Base-by-base conservation (phyloP, 306 rosid genomes). In the Boehmeria nivea region DNA sequence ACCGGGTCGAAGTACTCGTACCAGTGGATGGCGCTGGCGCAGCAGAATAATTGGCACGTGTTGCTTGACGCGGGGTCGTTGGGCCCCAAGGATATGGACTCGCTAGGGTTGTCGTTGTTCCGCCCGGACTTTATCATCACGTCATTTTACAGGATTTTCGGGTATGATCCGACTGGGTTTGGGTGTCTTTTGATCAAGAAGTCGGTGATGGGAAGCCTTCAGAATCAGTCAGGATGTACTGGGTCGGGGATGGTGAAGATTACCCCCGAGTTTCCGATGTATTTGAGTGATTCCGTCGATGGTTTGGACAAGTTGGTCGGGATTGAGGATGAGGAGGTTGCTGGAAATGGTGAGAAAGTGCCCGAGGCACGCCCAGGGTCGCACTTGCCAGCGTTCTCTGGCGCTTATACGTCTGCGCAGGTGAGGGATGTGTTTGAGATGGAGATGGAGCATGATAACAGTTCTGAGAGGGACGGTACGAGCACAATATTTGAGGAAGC, bases 31-130 rank as follows among this genome's bases (percentile, higher is more conserved):
- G 94, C 97, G n/a, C 61, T 90, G 33, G 97, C 97, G 0, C 97
- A 90, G 58, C 97, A 90, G 74, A 90, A 90, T 70, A 86, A 90
- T 64, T 90, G 97, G 97, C 97, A 90, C 67, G 97, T 90, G 22
- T 78, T 86, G 64, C 88, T 90, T 51, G 97, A 90, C 67, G 97
- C 97, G 15, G 97, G 97, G 9, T 90, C 97, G 9, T 64, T 90
- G 72, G 97, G 97, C 45, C 97, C 97, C 38, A 90, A 90, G 78
- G 97, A 90, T 70, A 90, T 90, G 97, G 97, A 90, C 72, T 90
- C 97, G 0, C 97, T 90, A 54, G 98, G 98, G 48, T 59, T 90
- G 76, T 90, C 98, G 20, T 74, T 90, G 22, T 90, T 90, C 77
- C 70, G 98, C 64, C 98, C 98, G 36, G 98, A 90, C 84, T 90